Conservation (phyloP, 768 basidiomycete genomes). For the Amyloporia xantha region DNA sequence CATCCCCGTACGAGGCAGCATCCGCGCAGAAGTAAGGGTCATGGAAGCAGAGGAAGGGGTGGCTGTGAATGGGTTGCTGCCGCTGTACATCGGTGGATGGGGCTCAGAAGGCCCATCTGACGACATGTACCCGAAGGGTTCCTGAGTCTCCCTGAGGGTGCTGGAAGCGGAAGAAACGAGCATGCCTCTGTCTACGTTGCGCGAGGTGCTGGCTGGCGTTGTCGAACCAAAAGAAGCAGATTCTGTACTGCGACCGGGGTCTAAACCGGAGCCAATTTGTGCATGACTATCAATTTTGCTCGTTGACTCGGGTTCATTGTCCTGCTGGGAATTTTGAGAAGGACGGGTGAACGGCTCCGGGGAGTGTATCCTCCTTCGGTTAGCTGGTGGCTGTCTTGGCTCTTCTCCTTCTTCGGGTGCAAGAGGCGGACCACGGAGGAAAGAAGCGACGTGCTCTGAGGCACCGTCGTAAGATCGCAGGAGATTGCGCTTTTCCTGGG, state of each 20-base stretch:
- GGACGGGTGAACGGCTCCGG: not conserved
- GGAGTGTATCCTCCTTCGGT: slow-evolving; percentile 17
- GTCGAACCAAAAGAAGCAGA: not conserved
- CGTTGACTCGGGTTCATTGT: too few relatives aligned
- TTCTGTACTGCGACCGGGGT: not conserved
- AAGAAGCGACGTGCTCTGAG: slow-evolving; percentile 43
- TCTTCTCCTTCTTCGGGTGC: slow-evolving; percentile 22
- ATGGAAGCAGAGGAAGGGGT: not conserved
- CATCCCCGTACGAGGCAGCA: not conserved
- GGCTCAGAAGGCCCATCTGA: slow-evolving; percentile 1
- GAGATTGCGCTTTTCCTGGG: slow-evolving; percentile 4
- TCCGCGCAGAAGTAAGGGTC: not conserved
- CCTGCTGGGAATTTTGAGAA: too few relatives aligned
- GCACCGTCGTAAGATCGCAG: slow-evolving; percentile 40
- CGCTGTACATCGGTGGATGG: slow-evolving; percentile 5
- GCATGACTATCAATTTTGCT: not conserved
- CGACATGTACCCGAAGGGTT: slow-evolving; percentile 56
- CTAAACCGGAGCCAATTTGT: not conserved
- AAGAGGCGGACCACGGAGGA: slow-evolving; percentile 39
- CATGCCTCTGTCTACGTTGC: not conserved
- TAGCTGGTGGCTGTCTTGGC: slow-evolving; percentile 20
- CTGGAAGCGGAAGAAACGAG: not conserved
- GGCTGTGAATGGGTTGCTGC: slow-evolving; percentile 21
- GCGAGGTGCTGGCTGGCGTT: not conserved
- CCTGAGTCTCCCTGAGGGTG: slow-evolving; percentile 24